Evolutionary conservation across 257 asterid genomes (phyloP).

Genomic region (Salvia rosmarinus): DNA sequence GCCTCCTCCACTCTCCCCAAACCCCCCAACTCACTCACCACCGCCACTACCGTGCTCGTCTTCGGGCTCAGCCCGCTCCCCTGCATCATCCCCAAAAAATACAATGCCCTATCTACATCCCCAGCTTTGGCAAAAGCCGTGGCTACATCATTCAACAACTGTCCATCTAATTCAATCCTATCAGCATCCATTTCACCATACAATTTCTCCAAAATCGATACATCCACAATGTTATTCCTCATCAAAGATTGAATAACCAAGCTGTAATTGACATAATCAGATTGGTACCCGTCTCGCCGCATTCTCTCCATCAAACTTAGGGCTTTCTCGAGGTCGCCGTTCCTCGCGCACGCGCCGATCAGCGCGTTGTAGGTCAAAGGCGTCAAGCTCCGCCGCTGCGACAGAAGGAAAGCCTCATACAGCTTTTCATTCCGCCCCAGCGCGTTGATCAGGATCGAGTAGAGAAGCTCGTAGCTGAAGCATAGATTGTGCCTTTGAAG

Average conservation of each 20-base stretch:
- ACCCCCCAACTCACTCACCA: constrained; percentile 71
- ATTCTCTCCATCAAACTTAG: constrained; percentile 78
- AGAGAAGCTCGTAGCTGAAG: constrained; percentile 84
- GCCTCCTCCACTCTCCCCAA: constrained; percentile 90
- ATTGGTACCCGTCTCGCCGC: constrained; percentile 85
- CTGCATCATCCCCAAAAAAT: constrained; percentile 70
- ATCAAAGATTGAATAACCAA: constrained; percentile 74
- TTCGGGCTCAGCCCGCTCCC: constrained; percentile 82
- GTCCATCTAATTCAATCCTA: constrained; percentile 79
- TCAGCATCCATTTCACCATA: constrained; percentile 70
- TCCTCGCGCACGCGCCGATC: constrained; percentile 95
- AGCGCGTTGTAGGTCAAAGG: constrained; percentile 91
- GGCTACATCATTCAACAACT: constrained; percentile 73
- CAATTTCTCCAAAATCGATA: constrained; percentile 61
- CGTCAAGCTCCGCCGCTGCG: constrained; percentile 75
- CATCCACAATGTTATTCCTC: constrained; percentile 63
- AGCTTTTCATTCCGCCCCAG: constrained; percentile 77
- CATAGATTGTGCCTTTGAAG: constrained; percentile 85
- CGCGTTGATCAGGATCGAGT: constrained; percentile 83
- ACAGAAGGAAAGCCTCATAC: constrained; percentile 87
- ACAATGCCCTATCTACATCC: constrained; percentile 66
- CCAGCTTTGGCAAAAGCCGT: constrained; percentile 82
- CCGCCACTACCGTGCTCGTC: constrained; percentile 59
- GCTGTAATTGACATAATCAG: constrained; percentile 89
- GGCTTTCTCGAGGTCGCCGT: constrained; percentile 87